Conservation (phyloP, 2,329 filamentous ascomycete species). For the Diplocarpon mali region DNA sequence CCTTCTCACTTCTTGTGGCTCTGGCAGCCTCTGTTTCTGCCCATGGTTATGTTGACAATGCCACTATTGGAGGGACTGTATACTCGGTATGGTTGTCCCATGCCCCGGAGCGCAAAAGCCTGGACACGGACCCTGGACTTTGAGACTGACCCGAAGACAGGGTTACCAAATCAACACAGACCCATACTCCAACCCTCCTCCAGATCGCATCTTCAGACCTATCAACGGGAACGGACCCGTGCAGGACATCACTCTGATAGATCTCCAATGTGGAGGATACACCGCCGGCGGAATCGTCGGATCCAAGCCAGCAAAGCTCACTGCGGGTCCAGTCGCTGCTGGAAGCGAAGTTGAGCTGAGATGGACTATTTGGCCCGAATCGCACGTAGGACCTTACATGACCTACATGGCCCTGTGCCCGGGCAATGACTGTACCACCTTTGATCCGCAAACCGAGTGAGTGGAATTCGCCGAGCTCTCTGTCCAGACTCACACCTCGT, state of each 20-base stretch:
- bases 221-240: slow-evolving; percentile 49
- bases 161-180: slow-evolving; percentile 31
- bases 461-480: no score
- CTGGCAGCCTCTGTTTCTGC: slow-evolving; percentile 10
- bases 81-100: slow-evolving; percentile 18
- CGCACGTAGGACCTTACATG: slow-evolving; percentile 38
- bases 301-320: slow-evolving; percentile 40
- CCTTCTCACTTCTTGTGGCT: slow-evolving; percentile 8
- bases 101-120: no score
- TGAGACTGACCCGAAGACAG: slow-evolving; percentile 5
- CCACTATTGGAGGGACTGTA: slow-evolving; percentile 17
- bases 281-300: slow-evolving; percentile 37
- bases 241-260: slow-evolving; percentile 38
- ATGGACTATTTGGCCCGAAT: slow-evolving; percentile 42
- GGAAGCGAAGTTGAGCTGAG: slow-evolving; percentile 41
- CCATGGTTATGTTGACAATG: slow-evolving; percentile 18
- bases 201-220: slow-evolving; percentile 43
- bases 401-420: slow-evolving; percentile 49
- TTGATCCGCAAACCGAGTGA: slow-evolving; percentile 28
- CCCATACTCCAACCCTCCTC: slow-evolving; percentile 31
- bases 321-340: slow-evolving; percentile 42
- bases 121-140: no score
- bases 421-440: slow-evolving; percentile 38
- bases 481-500: no score
- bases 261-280: slow-evolving; percentile 46